phyloP scores from a whole-genome alignment of 192 early-diverging fungal species.

The Coemansia sp. region DNA sequence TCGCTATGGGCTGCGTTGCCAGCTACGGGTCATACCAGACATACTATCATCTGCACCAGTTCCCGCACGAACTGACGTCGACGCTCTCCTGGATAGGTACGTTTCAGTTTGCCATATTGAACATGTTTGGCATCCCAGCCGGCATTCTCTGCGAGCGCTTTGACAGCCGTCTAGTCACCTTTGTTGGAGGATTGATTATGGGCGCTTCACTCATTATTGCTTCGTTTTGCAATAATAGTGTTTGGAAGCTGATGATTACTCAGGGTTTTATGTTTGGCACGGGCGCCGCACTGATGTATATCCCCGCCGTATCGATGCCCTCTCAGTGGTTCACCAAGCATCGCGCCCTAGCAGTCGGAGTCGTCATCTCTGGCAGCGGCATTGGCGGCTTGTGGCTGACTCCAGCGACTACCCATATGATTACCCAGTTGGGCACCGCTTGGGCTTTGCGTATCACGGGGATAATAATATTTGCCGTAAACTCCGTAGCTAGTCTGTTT shows the following conservation, averaged over 20 bases:
- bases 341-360: slow-evolving; percentile 57
- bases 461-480: slow-evolving; percentile 43
- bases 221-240: slow-evolving; percentile 56
- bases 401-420: slow-evolving; percentile 53
- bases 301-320: slow-evolving; percentile 56
- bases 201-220: slow-evolving; percentile 53
- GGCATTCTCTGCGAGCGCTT: slow-evolving; percentile 59
- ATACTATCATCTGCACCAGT: slow-evolving; percentile 37
- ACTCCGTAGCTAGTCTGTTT: slow-evolving; percentile 46
- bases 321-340: slow-evolving; percentile 60
- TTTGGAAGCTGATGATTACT: slow-evolving; percentile 68
- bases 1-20: slow-evolving; percentile 59
- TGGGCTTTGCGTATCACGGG: slow-evolving; percentile 61
- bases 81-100: slow-evolving; percentile 59
- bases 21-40: slow-evolving; percentile 60
- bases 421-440: slow-evolving; percentile 48
- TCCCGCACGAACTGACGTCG: slow-evolving; percentile 46
- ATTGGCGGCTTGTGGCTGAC: slow-evolving; percentile 60
- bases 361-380: slow-evolving; percentile 59
- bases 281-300: slow-evolving; percentile 54
- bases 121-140: slow-evolving; percentile 48
- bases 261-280: slow-evolving; percentile 62
- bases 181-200: slow-evolving; percentile 59
- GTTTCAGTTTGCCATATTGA: slow-evolving; percentile 55
- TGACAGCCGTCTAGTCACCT: slow-evolving; percentile 54